A percentile compares a stretch with the other conserved stretches of the same genome.
Conservation (phyloP, 2,329 filamentous ascomycete species). For the Aaosphaeria arxii region DNA sequence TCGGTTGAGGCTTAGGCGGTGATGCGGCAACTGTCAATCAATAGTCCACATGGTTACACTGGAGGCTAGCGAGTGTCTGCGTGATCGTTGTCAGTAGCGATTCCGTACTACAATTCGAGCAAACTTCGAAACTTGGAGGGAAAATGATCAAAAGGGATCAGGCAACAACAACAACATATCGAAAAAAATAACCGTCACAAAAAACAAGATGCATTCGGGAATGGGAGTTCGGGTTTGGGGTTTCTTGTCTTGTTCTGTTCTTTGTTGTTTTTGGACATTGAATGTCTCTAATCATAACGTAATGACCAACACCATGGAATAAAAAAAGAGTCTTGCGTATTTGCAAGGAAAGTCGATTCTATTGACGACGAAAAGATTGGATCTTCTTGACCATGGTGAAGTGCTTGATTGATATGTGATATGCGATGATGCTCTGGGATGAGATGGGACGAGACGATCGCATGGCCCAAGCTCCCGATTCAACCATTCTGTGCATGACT, state of each 20-base stretch:
- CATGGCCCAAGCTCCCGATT: no score
- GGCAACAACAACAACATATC: constrained; percentile 13
- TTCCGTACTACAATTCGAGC: neutral
- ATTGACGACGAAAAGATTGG: no score
- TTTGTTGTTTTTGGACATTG: constrained; percentile 21
- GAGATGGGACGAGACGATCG: no score
- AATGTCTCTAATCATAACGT: constrained; percentile 34
- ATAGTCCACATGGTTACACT: neutral
- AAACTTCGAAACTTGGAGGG: no score
- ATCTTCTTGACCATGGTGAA: no score
- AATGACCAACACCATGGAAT: neutral
- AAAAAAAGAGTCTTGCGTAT: neutral
- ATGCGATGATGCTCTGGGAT: no score
- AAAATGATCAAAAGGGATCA: constrained; percentile 9
- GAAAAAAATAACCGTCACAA: constrained; percentile 6
- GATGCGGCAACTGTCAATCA: neutral
- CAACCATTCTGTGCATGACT: no score
- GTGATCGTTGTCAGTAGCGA: no score
- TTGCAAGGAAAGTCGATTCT: no score
- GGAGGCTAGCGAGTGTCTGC: neutral
- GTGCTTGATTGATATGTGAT: no score
- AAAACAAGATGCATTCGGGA: neutral
- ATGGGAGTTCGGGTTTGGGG: neutral
- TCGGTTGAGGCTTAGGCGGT: constrained; percentile 24
- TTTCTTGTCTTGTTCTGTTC: constrained; percentile 4